A percentile compares a stretch with the other conserved stretches of the same genome.
Conservation (phyloP, 2,329 filamentous ascomycete species). For the Alternaria longipes region DNA sequence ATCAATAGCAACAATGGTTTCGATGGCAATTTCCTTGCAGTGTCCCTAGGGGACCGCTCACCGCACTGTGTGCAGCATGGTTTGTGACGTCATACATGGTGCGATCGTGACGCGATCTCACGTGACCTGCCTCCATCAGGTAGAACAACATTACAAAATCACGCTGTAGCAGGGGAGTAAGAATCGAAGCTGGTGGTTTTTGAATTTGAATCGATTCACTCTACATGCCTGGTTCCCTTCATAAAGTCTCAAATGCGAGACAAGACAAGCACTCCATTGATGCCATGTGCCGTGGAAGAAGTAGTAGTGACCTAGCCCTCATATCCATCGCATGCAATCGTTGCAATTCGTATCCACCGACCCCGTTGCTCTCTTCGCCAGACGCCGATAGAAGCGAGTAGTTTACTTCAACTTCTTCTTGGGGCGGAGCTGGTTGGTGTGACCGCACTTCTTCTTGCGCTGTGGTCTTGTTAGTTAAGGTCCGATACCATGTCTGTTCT, state of each 20-base stretch:
- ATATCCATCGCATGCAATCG: slow-evolving; percentile 44
- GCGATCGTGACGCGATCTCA: slow-evolving; percentile 15
- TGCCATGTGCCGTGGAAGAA: slow-evolving; percentile 32
- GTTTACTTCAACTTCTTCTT: slow-evolving; percentile 99
- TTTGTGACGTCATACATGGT: slow-evolving; percentile 9
- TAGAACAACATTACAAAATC: background rate
- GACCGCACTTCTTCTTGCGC: slow-evolving; percentile 96
- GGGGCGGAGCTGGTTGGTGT: slow-evolving; percentile 99
- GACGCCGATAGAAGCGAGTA: slow-evolving; percentile 50
- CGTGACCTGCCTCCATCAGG: slow-evolving; percentile 3
- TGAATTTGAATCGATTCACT: slow-evolving; percentile 47
- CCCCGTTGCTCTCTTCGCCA: slow-evolving; percentile 39
- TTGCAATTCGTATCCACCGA: slow-evolving; percentile 42
- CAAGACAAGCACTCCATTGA: slow-evolving; percentile 37
- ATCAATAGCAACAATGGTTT: background rate
- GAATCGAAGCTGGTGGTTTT: slow-evolving; percentile 24
- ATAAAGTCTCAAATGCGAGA: slow-evolving; percentile 36
- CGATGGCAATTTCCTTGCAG: background rate
- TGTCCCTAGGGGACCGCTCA: background rate
- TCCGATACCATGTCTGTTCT: background rate
- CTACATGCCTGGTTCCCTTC: slow-evolving; percentile 44
- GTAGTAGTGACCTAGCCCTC: slow-evolving; percentile 37
- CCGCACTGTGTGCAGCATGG: background rate
- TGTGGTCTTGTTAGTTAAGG: slow-evolving; percentile 32
- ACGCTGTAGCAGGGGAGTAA: background rate